phyloP scores from a whole-genome alignment of 2,329 filamentous ascomycete genomes.

The Pseudofabraea citricarpa region DNA sequence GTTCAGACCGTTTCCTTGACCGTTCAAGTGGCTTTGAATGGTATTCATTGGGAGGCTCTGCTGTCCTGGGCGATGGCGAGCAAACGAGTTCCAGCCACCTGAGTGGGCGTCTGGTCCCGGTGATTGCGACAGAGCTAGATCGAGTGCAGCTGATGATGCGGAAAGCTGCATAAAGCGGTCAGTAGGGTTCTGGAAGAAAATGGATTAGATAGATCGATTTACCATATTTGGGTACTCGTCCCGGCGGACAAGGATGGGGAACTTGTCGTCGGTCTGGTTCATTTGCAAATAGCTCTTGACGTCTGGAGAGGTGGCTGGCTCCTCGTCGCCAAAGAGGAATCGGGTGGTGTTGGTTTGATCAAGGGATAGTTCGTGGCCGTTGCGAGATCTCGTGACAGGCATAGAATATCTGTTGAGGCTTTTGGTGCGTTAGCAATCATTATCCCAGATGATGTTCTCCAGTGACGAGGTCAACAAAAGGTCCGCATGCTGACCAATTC shows the following conservation, averaged over 20 bases:
- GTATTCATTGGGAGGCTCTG: constrained; percentile 38
- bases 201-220: constrained; percentile 8
- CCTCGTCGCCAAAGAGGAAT: constrained; percentile 81
- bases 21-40: constrained; percentile 14
- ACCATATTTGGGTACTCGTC: constrained; percentile 32
- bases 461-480: too few relatives aligned
- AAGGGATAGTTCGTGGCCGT: constrained; percentile 60
- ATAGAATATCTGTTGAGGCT: constrained; percentile 91
- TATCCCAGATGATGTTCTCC: too few relatives aligned
- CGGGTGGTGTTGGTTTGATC: constrained; percentile 82
- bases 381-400: constrained; percentile 73
- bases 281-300: constrained; percentile 67
- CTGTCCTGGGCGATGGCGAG: constrained; percentile 32
- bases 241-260: constrained; percentile 75
- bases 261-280: constrained; percentile 74
- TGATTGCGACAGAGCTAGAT: constrained; percentile 68
- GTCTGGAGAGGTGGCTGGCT: constrained; percentile 44
- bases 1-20: constrained; percentile 28
- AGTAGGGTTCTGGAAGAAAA: constrained; percentile 11
- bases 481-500: too few relatives aligned
- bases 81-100: constrained; percentile 27
- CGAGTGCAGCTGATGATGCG: constrained; percentile 74
- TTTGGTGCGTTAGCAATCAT: constrained; percentile 20
- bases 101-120: constrained; percentile 51
- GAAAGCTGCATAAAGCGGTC: constrained; percentile 60